Conservation (phyloP, 495 filamentous ascomycete genomes). For the Talaromyces wortmannii region DNA sequence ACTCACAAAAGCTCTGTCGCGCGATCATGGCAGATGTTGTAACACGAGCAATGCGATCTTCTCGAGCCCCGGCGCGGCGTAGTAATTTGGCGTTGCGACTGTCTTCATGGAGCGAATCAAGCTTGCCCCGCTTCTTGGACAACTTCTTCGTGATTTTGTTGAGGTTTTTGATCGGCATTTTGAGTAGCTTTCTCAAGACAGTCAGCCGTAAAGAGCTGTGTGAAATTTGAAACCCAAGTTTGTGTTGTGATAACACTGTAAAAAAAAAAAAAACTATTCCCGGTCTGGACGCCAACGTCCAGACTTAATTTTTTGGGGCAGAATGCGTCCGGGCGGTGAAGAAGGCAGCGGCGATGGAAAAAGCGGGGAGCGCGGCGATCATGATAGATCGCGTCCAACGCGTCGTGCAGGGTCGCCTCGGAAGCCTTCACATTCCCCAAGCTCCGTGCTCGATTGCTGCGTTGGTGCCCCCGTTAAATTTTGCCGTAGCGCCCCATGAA, state of each 20-base stretch:
- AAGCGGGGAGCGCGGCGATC: no score
- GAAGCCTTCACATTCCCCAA: background rate
- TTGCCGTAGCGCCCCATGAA: background rate
- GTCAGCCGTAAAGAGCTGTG: no score
- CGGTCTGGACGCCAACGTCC: background rate
- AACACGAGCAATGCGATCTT: constrained; percentile 68
- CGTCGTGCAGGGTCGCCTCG: background rate
- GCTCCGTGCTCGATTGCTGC: constrained; percentile 8
- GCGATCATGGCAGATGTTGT: constrained; percentile 53
- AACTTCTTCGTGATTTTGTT: constrained; percentile 81
- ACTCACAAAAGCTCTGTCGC: constrained; percentile 61
- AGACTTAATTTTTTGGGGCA: background rate
- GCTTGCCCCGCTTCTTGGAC: constrained; percentile 60
- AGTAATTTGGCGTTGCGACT: constrained; percentile 73
- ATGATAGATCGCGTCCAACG: background rate
- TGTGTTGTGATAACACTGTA: background rate
- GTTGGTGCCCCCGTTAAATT: constrained; percentile 27
- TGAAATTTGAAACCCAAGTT: background rate
- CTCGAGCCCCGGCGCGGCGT: constrained; percentile 63
- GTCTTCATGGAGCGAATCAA: constrained; percentile 70
- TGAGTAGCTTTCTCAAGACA: background rate
- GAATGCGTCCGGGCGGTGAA: background rate
- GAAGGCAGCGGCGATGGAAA: background rate
- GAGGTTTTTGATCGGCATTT: constrained; percentile 64
- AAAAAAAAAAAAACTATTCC: background rate